Conservation (phyloP, 805 yeast genomes). For the Hanseniaspora lachancei region DNA sequence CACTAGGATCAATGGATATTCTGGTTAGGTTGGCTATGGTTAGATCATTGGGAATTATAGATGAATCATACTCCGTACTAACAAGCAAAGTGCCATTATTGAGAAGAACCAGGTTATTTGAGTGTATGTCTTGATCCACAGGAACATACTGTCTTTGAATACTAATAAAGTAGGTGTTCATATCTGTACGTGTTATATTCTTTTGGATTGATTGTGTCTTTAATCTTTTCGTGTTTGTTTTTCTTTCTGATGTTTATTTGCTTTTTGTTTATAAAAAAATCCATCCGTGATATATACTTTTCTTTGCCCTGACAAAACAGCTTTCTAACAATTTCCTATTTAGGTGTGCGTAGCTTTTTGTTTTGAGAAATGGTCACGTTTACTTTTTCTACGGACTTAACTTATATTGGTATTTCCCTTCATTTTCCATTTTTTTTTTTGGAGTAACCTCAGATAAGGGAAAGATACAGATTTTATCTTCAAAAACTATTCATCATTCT, state of each 20-base stretch:
- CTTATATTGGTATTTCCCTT: not conserved
- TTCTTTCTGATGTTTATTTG: not conserved
- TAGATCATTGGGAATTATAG: not conserved
- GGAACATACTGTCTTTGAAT: conserved; percentile 6
- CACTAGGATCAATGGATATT: not conserved
- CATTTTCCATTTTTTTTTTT: not conserved
- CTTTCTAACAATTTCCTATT: too few relatives aligned
- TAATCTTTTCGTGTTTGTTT: not conserved
- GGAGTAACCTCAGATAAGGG: not conserved
- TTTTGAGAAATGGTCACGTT: too few relatives aligned
- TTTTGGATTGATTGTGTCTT: not conserved
- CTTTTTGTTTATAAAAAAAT: too few relatives aligned
- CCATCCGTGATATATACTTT: too few relatives aligned
- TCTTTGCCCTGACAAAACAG: not conserved
- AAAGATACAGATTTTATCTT: not conserved
- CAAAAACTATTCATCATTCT: not conserved
- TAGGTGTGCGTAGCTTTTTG: too few relatives aligned
- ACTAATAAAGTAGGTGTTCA: not conserved
- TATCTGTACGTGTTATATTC: not conserved
- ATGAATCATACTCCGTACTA: conserved; percentile 1
- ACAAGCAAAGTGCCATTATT: conserved; percentile 4
- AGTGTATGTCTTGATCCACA: conserved; percentile 3
- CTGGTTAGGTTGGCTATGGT: not conserved
- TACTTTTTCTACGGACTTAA: too few relatives aligned
- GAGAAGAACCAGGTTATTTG: not conserved